phyloP scores from a whole-genome alignment of 1,139 yeast genomes.

The Geotrichum australiense region DNA sequence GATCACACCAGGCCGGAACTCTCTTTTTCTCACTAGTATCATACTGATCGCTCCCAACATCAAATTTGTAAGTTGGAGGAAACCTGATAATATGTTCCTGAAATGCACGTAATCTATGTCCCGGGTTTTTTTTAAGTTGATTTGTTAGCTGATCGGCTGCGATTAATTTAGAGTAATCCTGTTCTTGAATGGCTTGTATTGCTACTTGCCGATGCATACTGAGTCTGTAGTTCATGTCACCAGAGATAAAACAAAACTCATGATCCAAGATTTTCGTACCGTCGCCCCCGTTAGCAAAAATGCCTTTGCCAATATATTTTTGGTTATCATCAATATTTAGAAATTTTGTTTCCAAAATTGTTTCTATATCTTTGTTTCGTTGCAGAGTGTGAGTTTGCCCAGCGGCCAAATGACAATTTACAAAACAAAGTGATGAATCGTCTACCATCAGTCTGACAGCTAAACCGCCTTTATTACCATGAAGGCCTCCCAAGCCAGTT shows the following conservation, averaged over 20 bases:
- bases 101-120: conserved; percentile 55
- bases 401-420: conserved; percentile 88
- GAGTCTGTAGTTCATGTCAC: conserved; percentile 87
- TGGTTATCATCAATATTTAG: conserved; percentile 44
- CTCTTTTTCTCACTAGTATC: conserved; percentile 89
- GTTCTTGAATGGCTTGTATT: conserved; percentile 45
- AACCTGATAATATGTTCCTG: conserved; percentile 71
- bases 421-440: conserved; percentile 66
- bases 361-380: conserved; percentile 72
- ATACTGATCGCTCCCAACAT: conserved; percentile 67
- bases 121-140: conserved; percentile 66
- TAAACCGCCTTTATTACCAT: conserved; percentile 94
- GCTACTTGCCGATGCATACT: conserved; percentile 63
- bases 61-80: conserved; percentile 89
- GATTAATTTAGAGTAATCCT: conserved; percentile 50
- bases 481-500: conserved; percentile 91
- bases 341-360: conserved; percentile 56
- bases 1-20: conserved; percentile 96
- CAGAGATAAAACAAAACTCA: conserved; percentile 85
- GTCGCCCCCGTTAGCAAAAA: conserved; percentile 44
- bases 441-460: conserved; percentile 77
- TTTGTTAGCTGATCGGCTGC: conserved; percentile 68
- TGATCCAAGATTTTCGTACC: conserved; percentile 54
- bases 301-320: conserved; percentile 33
- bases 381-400: conserved; percentile 74